phyloP scores from a whole-genome alignment of 2,329 filamentous ascomycete species.

The Fusarium torreyae region DNA sequence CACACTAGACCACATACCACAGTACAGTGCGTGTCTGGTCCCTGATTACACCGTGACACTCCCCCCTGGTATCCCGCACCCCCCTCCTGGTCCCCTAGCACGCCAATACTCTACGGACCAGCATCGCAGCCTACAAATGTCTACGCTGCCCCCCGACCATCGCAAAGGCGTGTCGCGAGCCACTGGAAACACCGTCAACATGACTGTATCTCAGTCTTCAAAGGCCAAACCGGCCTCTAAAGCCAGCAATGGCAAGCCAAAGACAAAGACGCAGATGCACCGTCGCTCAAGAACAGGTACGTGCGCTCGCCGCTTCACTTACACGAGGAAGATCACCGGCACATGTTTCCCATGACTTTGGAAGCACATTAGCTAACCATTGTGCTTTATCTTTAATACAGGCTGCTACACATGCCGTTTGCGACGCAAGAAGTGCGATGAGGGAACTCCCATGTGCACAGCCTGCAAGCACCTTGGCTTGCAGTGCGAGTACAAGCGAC shows the following conservation, averaged over 20 bases:
- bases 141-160: slow-evolving; percentile 75
- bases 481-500: slow-evolving; percentile 95
- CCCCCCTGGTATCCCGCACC: slow-evolving; percentile 43
- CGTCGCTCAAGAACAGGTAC: slow-evolving; percentile 93
- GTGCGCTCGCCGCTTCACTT: slow-evolving; percentile 58
- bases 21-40: slow-evolving; percentile 24
- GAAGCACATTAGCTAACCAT: slow-evolving; percentile 48
- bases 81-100: slow-evolving; percentile 48
- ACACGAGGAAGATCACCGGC: slow-evolving; percentile 35
- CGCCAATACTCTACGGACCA: slow-evolving; percentile 52
- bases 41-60: slow-evolving; percentile 44
- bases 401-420: slow-evolving; percentile 79
- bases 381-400: slow-evolving; percentile 50
- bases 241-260: slow-evolving; percentile 68
- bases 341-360: no score
- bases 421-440: slow-evolving; percentile 79
- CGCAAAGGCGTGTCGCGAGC: slow-evolving; percentile 65
- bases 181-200: slow-evolving; percentile 65
- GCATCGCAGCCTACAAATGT: slow-evolving; percentile 69
- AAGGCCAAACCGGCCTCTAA: slow-evolving; percentile 73
- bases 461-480: slow-evolving; percentile 83
- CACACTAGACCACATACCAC: slow-evolving; percentile 35
- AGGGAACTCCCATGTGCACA: slow-evolving; percentile 73
- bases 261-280: slow-evolving; percentile 88
- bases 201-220: slow-evolving; percentile 72